Conservation (phyloP, 306 rosid genomes). For the Neltuma alba region DNA sequence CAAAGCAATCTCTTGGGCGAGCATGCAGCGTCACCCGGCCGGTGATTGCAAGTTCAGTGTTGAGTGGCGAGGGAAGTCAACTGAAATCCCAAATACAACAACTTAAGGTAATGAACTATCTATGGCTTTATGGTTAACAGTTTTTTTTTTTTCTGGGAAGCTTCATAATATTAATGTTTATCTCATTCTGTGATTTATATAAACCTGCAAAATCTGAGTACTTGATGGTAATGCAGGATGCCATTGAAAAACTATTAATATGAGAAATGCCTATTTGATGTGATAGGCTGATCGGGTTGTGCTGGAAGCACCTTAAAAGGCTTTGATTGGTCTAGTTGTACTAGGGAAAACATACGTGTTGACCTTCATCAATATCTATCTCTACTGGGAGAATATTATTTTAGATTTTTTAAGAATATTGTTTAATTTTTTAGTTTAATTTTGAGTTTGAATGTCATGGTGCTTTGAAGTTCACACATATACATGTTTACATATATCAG, state of each 20-base stretch:
- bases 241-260: constrained; percentile 89
- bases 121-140: not conserved
- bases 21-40: constrained; percentile 95
- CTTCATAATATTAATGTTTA: not conserved
- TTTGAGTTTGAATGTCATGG: not conserved
- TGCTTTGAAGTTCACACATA: not conserved
- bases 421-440: not conserved
- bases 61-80: constrained; percentile 89
- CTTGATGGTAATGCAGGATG: constrained; percentile 60
- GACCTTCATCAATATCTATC: not conserved
- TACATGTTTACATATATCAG: too few relatives aligned
- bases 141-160: too few relatives aligned
- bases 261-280: constrained; percentile 52
- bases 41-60: constrained; percentile 85
- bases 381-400: not conserved
- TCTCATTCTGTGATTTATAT: not conserved
- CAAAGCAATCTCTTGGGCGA: constrained; percentile 92
- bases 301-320: constrained; percentile 59
- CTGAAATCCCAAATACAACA: constrained; percentile 83
- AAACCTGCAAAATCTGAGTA: constrained; percentile 23
- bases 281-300: constrained; percentile 75
- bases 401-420: too few relatives aligned
- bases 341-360: not conserved
- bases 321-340: constrained; percentile 64
- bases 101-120: constrained; percentile 63